Evolutionary conservation across 768 basidiomycete genomes (phyloP).

Genomic region (Lentinula edodes): DNA sequence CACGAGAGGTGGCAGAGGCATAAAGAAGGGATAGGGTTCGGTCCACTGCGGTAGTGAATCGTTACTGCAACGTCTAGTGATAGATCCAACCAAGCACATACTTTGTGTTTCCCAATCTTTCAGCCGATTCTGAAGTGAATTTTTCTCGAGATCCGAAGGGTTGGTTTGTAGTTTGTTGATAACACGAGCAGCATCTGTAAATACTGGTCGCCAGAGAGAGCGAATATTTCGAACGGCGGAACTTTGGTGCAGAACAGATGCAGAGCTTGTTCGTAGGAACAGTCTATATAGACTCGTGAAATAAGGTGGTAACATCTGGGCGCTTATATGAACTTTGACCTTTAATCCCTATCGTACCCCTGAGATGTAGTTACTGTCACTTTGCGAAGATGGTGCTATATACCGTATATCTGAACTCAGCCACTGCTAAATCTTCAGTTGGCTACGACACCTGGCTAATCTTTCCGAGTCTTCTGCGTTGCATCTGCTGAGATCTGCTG

Average conservation of each 20-base stretch:
- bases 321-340: background rate
- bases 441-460: no score
- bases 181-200: conserved; percentile 43
- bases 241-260: conserved; percentile 51
- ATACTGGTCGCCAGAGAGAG: conserved; percentile 47
- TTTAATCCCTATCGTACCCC: no score
- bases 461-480: no score
- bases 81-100: conserved; percentile 18
- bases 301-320: conserved; percentile 5
- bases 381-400: no score
- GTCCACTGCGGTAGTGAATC: conserved; percentile 44
- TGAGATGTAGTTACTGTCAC: no score
- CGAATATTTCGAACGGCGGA: conserved; percentile 38
- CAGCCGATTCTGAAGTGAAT: conserved; percentile 35
- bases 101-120: conserved; percentile 51
- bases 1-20: conserved; percentile 57
- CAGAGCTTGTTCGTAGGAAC: conserved; percentile 48
- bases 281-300: conserved; percentile 60
- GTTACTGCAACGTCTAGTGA: conserved; percentile 1
- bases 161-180: conserved; percentile 32
- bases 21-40: conserved; percentile 57
- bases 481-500: no score
- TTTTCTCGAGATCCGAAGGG: conserved; percentile 21
- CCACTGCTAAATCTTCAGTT: no score
- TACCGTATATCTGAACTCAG: no score